These are phyloP conservation scores for Pontederia crassipes DNA, from an alignment of 176 grass and related monocot species.

Conservation along the genomic window DNA sequence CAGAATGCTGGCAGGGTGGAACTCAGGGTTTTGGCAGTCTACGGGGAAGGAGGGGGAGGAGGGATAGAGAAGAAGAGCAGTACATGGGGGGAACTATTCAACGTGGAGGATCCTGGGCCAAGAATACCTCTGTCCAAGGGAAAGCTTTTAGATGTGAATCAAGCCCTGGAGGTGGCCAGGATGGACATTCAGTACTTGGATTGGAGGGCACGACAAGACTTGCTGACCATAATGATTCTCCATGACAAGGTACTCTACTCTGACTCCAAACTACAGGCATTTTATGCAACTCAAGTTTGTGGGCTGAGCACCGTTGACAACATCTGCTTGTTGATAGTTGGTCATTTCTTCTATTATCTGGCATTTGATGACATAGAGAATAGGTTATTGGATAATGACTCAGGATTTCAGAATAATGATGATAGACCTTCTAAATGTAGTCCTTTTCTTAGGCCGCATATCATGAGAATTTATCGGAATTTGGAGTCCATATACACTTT, in stretches of 20 bases:
- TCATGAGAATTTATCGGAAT: too few species aligned
- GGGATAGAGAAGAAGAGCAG: conserved; percentile 32
- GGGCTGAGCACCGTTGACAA: too few species aligned
- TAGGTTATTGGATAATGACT: too few species aligned
- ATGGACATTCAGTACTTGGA: conserved; percentile 20
- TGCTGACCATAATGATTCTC: conserved; percentile 18
- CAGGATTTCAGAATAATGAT: too few species aligned
- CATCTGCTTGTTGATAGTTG: too few species aligned
- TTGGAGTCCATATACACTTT: too few species aligned
- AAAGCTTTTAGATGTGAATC: conserved; percentile 11
- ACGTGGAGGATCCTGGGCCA: conserved; percentile 27
- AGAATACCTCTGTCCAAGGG: not conserved
- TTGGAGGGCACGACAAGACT: conserved; percentile 23
- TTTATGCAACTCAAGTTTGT: too few species aligned
- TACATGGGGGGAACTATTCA: conserved; percentile 53
- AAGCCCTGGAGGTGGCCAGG: conserved; percentile 12
- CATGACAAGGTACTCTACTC: conserved; percentile 6
- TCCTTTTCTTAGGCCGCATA: too few species aligned
- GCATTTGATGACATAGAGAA: too few species aligned
- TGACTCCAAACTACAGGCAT: too few species aligned
- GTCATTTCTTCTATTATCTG: too few species aligned
- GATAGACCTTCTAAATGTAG: too few species aligned
- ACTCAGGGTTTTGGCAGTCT: conserved; percentile 75
- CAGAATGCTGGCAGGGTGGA: conserved; percentile 39
- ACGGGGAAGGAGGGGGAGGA: conserved; percentile 43